Conservation (phyloP, 371 early-diverging fungal species). For the Entomophthora muscae region DNA sequence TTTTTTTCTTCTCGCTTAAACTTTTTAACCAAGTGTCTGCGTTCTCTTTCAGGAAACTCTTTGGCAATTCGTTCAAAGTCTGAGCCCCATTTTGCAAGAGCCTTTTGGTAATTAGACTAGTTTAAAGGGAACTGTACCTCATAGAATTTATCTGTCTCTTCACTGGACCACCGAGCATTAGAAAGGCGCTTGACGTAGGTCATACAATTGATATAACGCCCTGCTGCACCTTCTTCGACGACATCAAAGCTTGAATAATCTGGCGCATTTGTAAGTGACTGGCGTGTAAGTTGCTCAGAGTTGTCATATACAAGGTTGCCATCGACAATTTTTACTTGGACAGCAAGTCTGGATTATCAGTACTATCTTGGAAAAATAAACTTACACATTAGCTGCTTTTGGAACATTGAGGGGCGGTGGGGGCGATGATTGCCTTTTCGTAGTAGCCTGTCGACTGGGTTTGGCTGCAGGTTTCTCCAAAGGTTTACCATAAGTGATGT, state of each 20-base stretch:
- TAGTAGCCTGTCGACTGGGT: neutral
- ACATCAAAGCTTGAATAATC: slow-evolving; percentile 17
- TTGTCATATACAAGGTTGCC: slow-evolving; percentile 35
- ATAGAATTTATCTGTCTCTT: slow-evolving; percentile 32
- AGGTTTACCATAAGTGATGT: neutral
- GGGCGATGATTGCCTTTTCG: neutral
- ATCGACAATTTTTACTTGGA: slow-evolving; percentile 28
- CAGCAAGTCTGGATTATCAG: neutral
- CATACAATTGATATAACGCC: slow-evolving; percentile 23
- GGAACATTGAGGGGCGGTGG: neutral
- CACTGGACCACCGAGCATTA: slow-evolving; percentile 21
- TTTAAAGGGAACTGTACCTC: slow-evolving; percentile 34
- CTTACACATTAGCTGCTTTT: neutral
- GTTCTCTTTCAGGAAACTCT: slow-evolving; percentile 27
- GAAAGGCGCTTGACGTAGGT: slow-evolving; percentile 21
- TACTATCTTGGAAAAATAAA: no score
- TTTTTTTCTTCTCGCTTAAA: slow-evolving; percentile 31
- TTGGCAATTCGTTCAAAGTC: slow-evolving; percentile 18
- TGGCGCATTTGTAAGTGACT: slow-evolving; percentile 8
- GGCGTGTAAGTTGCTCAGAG: slow-evolving; percentile 21
- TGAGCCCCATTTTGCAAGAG: neutral
- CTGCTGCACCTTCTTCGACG: slow-evolving; percentile 30
- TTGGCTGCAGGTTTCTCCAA: neutral
- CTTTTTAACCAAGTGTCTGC: slow-evolving; percentile 33
- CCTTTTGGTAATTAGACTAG: neutral